Percentiles rank a stretch among this genome's conserved stretches.
Conservation (phyloP, 441 rosid genomes). For the Arabidopsis lyrata region DNA sequence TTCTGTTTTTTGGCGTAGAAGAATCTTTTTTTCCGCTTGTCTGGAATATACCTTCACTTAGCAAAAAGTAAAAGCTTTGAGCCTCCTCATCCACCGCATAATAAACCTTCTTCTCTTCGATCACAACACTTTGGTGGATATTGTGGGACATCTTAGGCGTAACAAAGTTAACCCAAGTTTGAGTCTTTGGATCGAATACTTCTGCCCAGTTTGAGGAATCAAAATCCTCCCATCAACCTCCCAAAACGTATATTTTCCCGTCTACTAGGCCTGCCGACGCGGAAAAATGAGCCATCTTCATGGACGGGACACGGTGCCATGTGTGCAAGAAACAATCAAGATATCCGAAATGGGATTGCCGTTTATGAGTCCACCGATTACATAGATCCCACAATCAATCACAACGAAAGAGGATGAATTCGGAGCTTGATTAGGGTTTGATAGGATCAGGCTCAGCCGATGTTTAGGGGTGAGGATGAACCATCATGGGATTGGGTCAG, state of each 20-base stretch:
- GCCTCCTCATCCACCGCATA: not conserved
- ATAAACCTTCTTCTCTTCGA: not conserved
- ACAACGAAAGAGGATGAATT: not conserved
- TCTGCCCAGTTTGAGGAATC: constrained; percentile 17
- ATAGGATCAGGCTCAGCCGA: not conserved
- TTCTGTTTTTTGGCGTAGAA: not conserved
- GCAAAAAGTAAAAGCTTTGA: not conserved
- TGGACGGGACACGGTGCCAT: not conserved
- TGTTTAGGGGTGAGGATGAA: not conserved
- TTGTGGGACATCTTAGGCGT: not conserved
- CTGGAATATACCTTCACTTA: constrained; percentile 20
- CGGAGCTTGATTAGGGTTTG: not conserved
- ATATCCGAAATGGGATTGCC: not conserved
- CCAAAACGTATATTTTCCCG: constrained; percentile 25
- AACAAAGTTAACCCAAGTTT: not conserved
- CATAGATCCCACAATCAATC: not conserved
- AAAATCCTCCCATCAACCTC: not conserved
- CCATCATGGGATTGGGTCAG: constrained; percentile 10
- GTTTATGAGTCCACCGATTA: not conserved
- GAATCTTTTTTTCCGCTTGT: not conserved
- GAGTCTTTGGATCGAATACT: not conserved
- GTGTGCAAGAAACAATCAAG: not conserved
- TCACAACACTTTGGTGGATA: constrained; percentile 15
- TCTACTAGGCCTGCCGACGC: not conserved
- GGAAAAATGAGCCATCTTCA: not conserved